These are phyloP conservation scores for Leccinum imitatum DNA, from an alignment of 768 basidiomycete species.

Conservation along the genomic window DNA sequence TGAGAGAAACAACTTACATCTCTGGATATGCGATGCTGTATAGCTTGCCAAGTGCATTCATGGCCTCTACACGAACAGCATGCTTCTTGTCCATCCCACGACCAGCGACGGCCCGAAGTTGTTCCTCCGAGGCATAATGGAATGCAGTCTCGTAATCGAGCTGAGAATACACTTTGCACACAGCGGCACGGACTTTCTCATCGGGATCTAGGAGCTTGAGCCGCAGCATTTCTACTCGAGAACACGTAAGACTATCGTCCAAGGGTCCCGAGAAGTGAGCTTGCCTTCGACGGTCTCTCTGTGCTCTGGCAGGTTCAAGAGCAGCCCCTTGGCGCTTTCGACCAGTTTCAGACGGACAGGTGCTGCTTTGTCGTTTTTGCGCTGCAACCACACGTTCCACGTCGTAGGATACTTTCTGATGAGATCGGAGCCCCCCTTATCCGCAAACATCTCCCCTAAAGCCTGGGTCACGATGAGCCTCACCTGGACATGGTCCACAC, in stretches of 20 bases:
- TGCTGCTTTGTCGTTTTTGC: constrained; percentile 73
- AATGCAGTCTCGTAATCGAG: constrained; percentile 90
- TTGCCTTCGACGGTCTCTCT: constrained; percentile 71
- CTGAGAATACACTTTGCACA: constrained; percentile 76
- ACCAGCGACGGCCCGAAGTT: constrained; percentile 63
- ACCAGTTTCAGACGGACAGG: constrained; percentile 77
- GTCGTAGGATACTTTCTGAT: constrained; percentile 77
- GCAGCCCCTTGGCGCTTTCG: constrained; percentile 61
- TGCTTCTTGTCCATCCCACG: constrained; percentile 84
- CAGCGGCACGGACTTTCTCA: constrained; percentile 84
- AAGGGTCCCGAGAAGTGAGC: constrained; percentile 18
- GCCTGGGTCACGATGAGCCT: constrained; percentile 82
- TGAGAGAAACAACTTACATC: constrained; percentile 60
- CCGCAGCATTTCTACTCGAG: constrained; percentile 50
- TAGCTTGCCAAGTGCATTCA: constrained; percentile 71
- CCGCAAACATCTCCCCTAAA: constrained; percentile 88
- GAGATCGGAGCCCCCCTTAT: constrained; percentile 70
- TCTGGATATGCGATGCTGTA: constrained; percentile 84
- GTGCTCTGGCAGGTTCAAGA: constrained; percentile 66
- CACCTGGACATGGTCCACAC: constrained; percentile 67
- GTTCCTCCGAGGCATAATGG: constrained; percentile 69
- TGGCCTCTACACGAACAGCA: constrained; percentile 70
- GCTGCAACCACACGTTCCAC: constrained; percentile 81
- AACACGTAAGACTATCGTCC: constrained; percentile 3
- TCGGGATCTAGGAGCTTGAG: constrained; percentile 83